Evolutionary conservation across 1,139 yeast genomes (phyloP), one percentile per base, ranked within the genome.

Genomic region (Hyphopichia fennica): DNA sequence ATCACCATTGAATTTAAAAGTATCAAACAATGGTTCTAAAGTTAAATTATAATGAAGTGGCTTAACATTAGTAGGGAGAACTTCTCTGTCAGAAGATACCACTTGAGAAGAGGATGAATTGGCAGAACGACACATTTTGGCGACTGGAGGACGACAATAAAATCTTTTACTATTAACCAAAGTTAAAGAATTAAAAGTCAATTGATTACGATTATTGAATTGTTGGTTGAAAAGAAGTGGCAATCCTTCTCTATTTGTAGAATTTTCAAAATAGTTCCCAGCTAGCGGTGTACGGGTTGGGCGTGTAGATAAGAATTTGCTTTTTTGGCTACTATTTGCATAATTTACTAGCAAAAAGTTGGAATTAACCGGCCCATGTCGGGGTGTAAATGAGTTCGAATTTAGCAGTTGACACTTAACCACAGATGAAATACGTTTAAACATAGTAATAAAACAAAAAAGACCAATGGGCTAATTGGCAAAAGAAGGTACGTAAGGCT

Each of bases 41-140:
- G 80, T 75, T 50, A 88, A 66, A 49, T 79, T 78, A 61, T 88
- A 88, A 62, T 85, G 87, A 46, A 73, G 56, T 37, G 96, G 95
- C 49, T 75, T 81, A 50, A 87, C 89, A 54, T 83, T 79, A 36
- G 78, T 70, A 39, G 95, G 95, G 49, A 87, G 77, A 29, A 86
- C 77, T 60, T 85, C 87, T 57, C 89, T 77, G 38, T 72, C 79
- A 40, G 51, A 48, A 27, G 58, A 49, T 33, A 51, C 51, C 30
- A 47, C 45, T 34, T 50, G 52, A 17, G 57, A 42, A 16, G 59
- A 44, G 22, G 39, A 25, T 28, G 49, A 39, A n/a, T 46, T 39
- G 35, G 38, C 41, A 27, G 40, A 18, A 30, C 41, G 42, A 39
- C 47, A 52, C 56, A 52, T 53, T 14, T 17, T 31, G 16, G n/a